A percentile compares a stretch with the other conserved stretches of the same genome.
These are phyloP conservation scores for Saccharomycopsis fodiens DNA, from an alignment of 805 yeast species.

Conservation along the genomic window DNA sequence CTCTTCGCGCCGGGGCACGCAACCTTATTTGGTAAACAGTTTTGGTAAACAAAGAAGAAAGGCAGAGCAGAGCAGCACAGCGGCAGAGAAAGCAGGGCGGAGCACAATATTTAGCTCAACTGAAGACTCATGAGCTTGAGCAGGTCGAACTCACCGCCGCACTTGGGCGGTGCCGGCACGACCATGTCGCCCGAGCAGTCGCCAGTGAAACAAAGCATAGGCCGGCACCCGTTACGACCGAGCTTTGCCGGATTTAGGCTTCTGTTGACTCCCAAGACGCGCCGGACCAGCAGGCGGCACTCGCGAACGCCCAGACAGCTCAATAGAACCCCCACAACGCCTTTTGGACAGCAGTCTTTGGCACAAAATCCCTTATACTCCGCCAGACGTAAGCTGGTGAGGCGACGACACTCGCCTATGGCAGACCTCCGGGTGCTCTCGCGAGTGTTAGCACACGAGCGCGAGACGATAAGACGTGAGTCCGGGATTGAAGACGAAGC, in stretches of 20 bases:
- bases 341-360: conserved; percentile 12
- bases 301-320: conserved; percentile 4
- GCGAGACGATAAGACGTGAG: conserved; percentile 3
- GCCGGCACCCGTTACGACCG: conserved; percentile 1
- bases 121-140: background rate
- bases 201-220: conserved; percentile 8
- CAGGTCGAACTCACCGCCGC: background rate
- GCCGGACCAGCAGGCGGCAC: background rate
- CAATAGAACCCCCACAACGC: conserved; percentile 6
- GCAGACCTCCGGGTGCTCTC: conserved; percentile 11
- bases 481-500: background rate
- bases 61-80: too few species aligned
- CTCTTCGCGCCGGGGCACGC: background rate
- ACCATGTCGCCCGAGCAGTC: background rate
- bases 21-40: background rate
- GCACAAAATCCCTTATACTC: background rate
- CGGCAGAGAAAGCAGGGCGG: too few species aligned
- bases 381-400: background rate
- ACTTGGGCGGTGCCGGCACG: background rate
- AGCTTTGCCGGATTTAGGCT: background rate
- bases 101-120: too few species aligned
- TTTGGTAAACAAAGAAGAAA: background rate
- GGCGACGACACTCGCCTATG: conserved; percentile 6
- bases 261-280: background rate
- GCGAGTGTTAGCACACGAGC: conserved; percentile 14